These are phyloP conservation scores for Mycena amicta DNA, from an alignment of 768 basidiomycete genomes.

Conservation along the genomic window DNA sequence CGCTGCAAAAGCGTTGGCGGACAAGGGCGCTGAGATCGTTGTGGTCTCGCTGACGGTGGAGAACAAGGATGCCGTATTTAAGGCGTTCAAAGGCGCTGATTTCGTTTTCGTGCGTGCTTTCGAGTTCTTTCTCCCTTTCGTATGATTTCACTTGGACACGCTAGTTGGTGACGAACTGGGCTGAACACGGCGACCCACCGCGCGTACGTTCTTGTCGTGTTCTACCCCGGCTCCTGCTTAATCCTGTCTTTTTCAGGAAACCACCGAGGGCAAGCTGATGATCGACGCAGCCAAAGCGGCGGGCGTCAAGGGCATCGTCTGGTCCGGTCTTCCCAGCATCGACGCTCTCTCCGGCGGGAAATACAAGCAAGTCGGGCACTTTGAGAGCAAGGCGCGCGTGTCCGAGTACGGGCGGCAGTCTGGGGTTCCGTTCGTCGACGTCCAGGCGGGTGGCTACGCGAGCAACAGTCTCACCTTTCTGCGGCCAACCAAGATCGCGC, in stretches of 20 bases:
- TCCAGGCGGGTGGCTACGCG: conserved; percentile 8
- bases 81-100: conserved; percentile 8
- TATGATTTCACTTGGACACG: neutral
- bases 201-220: conserved; percentile 1
- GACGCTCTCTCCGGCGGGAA: conserved; percentile 5
- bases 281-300: conserved; percentile 13
- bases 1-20: neutral
- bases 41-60: neutral
- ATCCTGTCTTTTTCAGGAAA: conserved; percentile 8
- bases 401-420: conserved; percentile 7
- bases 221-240: neutral
- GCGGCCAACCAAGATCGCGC: neutral
- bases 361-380: conserved; percentile 2
- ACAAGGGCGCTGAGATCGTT: conserved; percentile 1
- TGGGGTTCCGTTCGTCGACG: conserved; percentile 15
- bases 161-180: conserved; percentile 14
- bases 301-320: conserved; percentile 4
- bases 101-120: conserved; percentile 3
- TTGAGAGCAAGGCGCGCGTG: conserved; percentile 10
- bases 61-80: conserved; percentile 4
- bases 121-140: neutral
- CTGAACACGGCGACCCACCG: conserved; percentile 4
- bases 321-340: conserved; percentile 7
- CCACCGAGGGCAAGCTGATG: conserved; percentile 4
- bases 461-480: neutral